These are phyloP conservation scores for Drechslerella coelobrocha DNA, from an alignment of 2,329 filamentous ascomycete genomes.

Conservation along the genomic window DNA sequence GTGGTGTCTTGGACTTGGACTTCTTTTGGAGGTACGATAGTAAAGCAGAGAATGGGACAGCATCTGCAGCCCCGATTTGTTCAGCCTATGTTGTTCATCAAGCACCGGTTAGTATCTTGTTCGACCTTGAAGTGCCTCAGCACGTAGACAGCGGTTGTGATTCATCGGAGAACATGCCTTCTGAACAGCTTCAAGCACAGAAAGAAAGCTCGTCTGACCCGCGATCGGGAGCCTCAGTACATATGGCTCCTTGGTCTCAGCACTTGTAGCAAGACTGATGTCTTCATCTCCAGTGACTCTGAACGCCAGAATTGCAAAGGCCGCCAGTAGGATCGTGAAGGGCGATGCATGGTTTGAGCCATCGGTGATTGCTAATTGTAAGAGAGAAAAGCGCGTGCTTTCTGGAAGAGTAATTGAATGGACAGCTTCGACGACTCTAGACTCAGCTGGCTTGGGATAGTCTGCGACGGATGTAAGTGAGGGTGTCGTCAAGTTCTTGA, in stretches of 20 bases:
- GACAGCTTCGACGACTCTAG: slow-evolving; percentile 54
- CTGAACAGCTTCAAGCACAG: slow-evolving; percentile 59
- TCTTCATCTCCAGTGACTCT: slow-evolving; percentile 63
- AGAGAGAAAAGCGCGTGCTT: slow-evolving; percentile 57
- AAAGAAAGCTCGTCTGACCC: slow-evolving; percentile 58
- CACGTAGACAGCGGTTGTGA: too few relatives aligned
- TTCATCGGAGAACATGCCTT: slow-evolving; percentile 57
- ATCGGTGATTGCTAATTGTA: slow-evolving; percentile 57
- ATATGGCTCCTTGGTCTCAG: slow-evolving; percentile 60
- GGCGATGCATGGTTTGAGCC: slow-evolving; percentile 56
- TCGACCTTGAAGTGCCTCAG: too few relatives aligned
- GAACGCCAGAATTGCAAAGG: slow-evolving; percentile 60
- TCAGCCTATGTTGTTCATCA: slow-evolving; percentile 56
- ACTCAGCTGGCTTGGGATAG: slow-evolving; percentile 54
- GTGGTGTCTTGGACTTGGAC: slow-evolving; percentile 58
- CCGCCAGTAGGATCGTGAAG: slow-evolving; percentile 60
- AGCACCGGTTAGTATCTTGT: too few relatives aligned
- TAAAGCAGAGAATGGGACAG: slow-evolving; percentile 59
- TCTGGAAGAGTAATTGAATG: slow-evolving; percentile 57
- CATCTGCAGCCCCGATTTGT: slow-evolving; percentile 59
- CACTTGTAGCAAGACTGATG: slow-evolving; percentile 61
- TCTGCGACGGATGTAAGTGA: slow-evolving; percentile 54
- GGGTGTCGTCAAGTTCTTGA: slow-evolving; percentile 54
- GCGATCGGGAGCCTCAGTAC: slow-evolving; percentile 60
- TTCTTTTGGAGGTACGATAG: slow-evolving; percentile 59